phyloP scores from a whole-genome alignment of 176 grass and related monocot genomes.

The Phoenix roebelenii region DNA sequence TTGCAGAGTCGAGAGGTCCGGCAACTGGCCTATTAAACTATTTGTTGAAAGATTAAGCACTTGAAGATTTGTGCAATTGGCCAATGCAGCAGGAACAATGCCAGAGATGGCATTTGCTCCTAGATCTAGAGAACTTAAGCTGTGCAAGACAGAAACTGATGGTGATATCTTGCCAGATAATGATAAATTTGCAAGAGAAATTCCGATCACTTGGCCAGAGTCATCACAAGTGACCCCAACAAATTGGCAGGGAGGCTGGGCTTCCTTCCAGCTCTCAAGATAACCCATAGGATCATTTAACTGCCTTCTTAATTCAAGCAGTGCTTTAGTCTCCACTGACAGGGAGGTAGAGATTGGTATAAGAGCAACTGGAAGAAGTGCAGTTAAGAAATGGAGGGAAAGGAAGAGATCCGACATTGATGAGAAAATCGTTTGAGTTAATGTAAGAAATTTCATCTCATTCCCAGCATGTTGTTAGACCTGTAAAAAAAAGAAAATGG shows the following conservation, averaged over 20 bases:
- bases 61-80: slow-evolving; percentile 61
- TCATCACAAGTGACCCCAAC: slow-evolving; percentile 53
- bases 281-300: slow-evolving; percentile 62
- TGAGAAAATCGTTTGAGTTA: not conserved
- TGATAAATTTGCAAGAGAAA: slow-evolving; percentile 61
- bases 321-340: slow-evolving; percentile 41
- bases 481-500: too few relatives aligned
- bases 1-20: slow-evolving; percentile 56
- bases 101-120: slow-evolving; percentile 65
- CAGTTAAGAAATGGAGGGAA: slow-evolving; percentile 41
- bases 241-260: slow-evolving; percentile 52
- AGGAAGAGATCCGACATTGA: slow-evolving; percentile 34
- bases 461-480: too few relatives aligned
- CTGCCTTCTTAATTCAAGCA: slow-evolving; percentile 56
- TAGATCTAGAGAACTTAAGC: slow-evolving; percentile 46
- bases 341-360: slow-evolving; percentile 27
- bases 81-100: slow-evolving; percentile 40
- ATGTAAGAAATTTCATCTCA: too few relatives aligned
- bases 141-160: slow-evolving; percentile 51
- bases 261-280: slow-evolving; percentile 53
- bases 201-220: slow-evolving; percentile 42
- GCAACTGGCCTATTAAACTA: slow-evolving; percentile 50
- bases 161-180: slow-evolving; percentile 70
- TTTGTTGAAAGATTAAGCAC: slow-evolving; percentile 80
- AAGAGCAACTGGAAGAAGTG: slow-evolving; percentile 25